Evolutionary conservation across 1,139 yeast species (phyloP), one percentile per base, ranked within the genome.

Genomic region (Meyerozyma athensensis): DNA sequence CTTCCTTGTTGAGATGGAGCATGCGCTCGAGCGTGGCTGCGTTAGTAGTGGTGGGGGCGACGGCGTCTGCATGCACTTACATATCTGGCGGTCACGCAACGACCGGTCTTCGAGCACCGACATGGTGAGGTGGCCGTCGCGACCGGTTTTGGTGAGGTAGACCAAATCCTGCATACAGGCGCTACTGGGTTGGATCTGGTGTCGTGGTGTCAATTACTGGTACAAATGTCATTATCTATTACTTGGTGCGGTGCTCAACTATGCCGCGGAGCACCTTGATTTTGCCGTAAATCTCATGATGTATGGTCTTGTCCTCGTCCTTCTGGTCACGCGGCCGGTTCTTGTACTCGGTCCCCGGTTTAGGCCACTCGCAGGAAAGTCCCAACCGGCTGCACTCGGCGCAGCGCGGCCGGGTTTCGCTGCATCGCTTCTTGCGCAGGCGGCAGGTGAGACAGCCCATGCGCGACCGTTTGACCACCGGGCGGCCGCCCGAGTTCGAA

Each of bases 1-100:
- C 79, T 20, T 74, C 79, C 40, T 77, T 70, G 64, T 86, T 86
- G 54, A 87, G 72, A 53, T 84, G 82, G 47, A 90, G 79, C 95
- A 90, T 85, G 44, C 81, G 83, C 70, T 86, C 86, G 54, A 89
- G 72, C 32, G 82, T 70, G 43, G 71, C 72, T 57, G 43, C 26
- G 53, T 14, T 36, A 42, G 37, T 42, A 28, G 19, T 18, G 14
- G n/a, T 4, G 24, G 26, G 32, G 34, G 18, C 4, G 23, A 47
- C 39, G 14, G 17, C 31, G 22, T 7, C n/a, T 21, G 22, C 5
- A 18, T 16, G 4, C 7, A 47, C 55, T 39, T 50, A 51, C 57
- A 42, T 33, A 64, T 65, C 47, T 65, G 72, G 44, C 60, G 58
- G 38, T 58, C 63, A 42, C 72, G 52, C 47, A 68, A 55, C 40